A percentile compares a stretch with the other conserved stretches of the same genome.
Evolutionary conservation across 352 stramenopile genomes (phyloP).

Genomic region (Phytophthora sp.): DNA sequence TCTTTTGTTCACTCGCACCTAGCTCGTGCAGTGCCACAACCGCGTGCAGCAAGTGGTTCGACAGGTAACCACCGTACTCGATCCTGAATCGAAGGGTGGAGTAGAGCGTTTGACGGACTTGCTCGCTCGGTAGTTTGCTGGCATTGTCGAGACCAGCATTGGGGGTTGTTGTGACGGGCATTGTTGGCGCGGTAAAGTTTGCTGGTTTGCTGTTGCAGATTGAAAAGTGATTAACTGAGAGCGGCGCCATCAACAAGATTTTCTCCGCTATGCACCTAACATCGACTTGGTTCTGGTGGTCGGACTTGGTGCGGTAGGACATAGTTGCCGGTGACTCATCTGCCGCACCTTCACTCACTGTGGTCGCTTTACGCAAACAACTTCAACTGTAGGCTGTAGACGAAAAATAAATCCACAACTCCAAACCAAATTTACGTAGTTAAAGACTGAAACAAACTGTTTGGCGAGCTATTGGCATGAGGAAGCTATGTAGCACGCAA

Average conservation of each 20-base stretch:
- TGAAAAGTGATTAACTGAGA: constrained; percentile 12
- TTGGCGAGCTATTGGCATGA: no score
- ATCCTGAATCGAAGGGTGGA: constrained; percentile 43
- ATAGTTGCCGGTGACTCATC: constrained; percentile 23
- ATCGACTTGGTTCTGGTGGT: constrained; percentile 28
- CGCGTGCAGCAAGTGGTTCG: constrained; percentile 49
- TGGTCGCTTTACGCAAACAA: constrained; percentile 11
- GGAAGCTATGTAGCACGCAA: background rate
- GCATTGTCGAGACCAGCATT: background rate
- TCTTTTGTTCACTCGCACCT: constrained; percentile 36
- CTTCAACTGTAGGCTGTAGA: constrained; percentile 20
- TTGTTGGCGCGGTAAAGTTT: background rate
- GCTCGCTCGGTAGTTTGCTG: constrained; percentile 28
- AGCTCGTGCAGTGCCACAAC: constrained; percentile 46
- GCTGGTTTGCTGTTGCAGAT: background rate
- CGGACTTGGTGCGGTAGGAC: constrained; percentile 21
- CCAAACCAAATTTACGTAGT: no score
- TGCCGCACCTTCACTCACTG: constrained; percentile 26
- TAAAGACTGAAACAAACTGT: no score
- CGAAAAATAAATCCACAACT: no score
- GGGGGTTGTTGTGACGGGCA: background rate
- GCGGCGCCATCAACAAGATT: background rate
- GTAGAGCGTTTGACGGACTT: constrained; percentile 37
- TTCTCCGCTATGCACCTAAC: no score
- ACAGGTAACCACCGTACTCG: constrained; percentile 45